phyloP scores from a whole-genome alignment of 495 filamentous ascomycete species.

The Penicillium psychrofluorescens region DNA sequence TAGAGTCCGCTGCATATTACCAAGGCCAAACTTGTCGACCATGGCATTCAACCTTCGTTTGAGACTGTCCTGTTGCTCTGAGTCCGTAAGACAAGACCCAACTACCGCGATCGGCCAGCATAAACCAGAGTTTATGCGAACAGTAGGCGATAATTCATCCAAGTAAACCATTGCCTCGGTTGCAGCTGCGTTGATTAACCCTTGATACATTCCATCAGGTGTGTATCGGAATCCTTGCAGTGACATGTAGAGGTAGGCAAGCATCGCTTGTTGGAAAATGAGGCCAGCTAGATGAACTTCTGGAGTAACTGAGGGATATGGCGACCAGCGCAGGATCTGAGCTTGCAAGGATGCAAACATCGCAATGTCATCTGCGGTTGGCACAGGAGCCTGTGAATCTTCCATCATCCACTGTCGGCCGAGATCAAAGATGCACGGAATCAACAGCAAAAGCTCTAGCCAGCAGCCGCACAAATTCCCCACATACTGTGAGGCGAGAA shows the following conservation, averaged over 20 bases:
- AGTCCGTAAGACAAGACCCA: constrained; percentile 20
- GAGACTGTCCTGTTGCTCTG: constrained; percentile 16
- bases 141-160: constrained; percentile 16
- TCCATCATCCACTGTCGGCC: constrained; percentile 32
- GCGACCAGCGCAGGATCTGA: constrained; percentile 27
- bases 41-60: constrained; percentile 16
- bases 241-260: constrained; percentile 30
- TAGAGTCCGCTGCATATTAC: constrained; percentile 30
- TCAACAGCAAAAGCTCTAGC: constrained; percentile 27
- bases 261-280: constrained; percentile 31
- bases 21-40: constrained; percentile 24
- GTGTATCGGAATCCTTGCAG: constrained; percentile 19
- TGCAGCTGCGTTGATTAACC: constrained; percentile 19
- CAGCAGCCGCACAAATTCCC: constrained; percentile 32
- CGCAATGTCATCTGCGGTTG: constrained; percentile 30
- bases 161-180: constrained; percentile 25
- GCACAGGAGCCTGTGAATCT: constrained; percentile 10
- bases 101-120: constrained; percentile 34
- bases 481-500: constrained; percentile 22
- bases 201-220: constrained; percentile 24
- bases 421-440: constrained; percentile 33
- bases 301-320: constrained; percentile 20
- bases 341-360: constrained; percentile 33
- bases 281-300: constrained; percentile 27
- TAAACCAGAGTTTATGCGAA: constrained; percentile 29